These are phyloP conservation scores for Serpula lacrymans DNA, from an alignment of 768 basidiomycete genomes.

Conservation along the genomic window DNA sequence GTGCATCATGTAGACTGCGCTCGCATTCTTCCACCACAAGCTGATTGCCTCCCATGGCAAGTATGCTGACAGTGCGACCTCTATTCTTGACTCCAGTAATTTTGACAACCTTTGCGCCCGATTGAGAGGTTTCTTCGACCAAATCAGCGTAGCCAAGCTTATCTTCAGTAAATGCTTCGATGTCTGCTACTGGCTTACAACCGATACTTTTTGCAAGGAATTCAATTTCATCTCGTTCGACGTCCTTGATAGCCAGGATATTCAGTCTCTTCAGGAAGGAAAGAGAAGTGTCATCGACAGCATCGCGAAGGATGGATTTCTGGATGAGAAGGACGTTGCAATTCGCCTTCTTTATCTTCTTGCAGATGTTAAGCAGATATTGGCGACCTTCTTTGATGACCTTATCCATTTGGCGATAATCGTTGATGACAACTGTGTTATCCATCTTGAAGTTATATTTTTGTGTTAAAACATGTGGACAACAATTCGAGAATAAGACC, in stretches of 20 bases:
- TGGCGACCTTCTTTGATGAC: slow-evolving; percentile 98
- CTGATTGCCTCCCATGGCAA: slow-evolving; percentile 90
- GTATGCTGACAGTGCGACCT: slow-evolving; percentile 91
- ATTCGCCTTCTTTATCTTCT: slow-evolving; percentile 99
- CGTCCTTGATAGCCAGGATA: slow-evolving; percentile 94
- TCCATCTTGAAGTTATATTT: slow-evolving; percentile 72
- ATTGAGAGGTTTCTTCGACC: slow-evolving; percentile 81
- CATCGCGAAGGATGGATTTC: slow-evolving; percentile 98
- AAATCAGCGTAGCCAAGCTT: slow-evolving; percentile 96
- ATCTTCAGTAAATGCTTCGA: slow-evolving; percentile 96
- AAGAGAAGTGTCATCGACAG: slow-evolving; percentile 96
- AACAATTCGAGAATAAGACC: slow-evolving; percentile 21
- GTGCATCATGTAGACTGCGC: slow-evolving; percentile 94
- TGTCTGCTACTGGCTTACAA: slow-evolving; percentile 95
- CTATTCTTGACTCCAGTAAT: slow-evolving; percentile 94
- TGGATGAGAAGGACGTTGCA: slow-evolving; percentile 99
- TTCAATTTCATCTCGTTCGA: slow-evolving; percentile 98
- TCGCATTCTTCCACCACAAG: slow-evolving; percentile 97
- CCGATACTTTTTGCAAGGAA: slow-evolving; percentile 94
- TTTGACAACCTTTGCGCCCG: slow-evolving; percentile 87
- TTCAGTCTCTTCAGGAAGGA: slow-evolving; percentile 97
- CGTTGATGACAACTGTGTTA: slow-evolving; percentile 98
- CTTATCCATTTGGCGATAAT: slow-evolving; percentile 99
- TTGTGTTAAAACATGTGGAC: slow-evolving; percentile 1
- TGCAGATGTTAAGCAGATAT: slow-evolving; percentile 96